Evolutionary conservation across 78 protist genomes (phyloP).

Genomic region (Dictyostelium intermedium): DNA sequence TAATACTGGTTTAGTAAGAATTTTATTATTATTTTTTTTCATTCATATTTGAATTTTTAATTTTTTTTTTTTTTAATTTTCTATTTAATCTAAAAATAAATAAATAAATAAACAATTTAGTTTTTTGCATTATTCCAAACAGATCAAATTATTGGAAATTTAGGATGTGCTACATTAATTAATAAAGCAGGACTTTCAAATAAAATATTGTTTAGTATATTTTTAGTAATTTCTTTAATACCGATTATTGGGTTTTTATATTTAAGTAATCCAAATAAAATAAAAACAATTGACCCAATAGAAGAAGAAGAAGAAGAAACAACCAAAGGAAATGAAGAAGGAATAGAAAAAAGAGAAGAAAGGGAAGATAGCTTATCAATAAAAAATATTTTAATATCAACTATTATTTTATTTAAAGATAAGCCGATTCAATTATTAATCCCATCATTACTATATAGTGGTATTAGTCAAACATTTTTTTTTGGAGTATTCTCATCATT

Average conservation of each 20-base stretch:
- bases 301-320: not conserved
- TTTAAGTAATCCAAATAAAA: not conserved
- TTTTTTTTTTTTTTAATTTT: not conserved
- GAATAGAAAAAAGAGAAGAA: not conserved
- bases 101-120: too few species aligned
- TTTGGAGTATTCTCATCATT: conserved; percentile 57
- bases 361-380: not conserved
- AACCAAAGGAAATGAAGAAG: not conserved
- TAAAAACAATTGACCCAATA: not conserved
- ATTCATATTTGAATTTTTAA: not conserved
- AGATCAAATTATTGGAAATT: conserved; percentile 53
- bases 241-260: conserved; percentile 11
- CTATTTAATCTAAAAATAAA: not conserved
- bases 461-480: conserved; percentile 63
- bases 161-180: conserved; percentile 21
- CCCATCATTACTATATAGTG: conserved; percentile 29
- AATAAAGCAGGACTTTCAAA: not conserved
- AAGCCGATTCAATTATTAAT: conserved; percentile 36
- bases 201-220: conserved; percentile 1
- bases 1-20: conserved; percentile 48
- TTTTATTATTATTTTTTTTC: not conserved
- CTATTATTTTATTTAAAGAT: conserved; percentile 20
- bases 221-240: not conserved
- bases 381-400: not conserved
- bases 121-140: conserved; percentile 65